A percentile compares a stretch with the other conserved stretches of the same genome.
Evolutionary conservation across 2,329 filamentous ascomycete genomes (phyloP).

Genomic region (Magnaporthiopsis poae): DNA sequence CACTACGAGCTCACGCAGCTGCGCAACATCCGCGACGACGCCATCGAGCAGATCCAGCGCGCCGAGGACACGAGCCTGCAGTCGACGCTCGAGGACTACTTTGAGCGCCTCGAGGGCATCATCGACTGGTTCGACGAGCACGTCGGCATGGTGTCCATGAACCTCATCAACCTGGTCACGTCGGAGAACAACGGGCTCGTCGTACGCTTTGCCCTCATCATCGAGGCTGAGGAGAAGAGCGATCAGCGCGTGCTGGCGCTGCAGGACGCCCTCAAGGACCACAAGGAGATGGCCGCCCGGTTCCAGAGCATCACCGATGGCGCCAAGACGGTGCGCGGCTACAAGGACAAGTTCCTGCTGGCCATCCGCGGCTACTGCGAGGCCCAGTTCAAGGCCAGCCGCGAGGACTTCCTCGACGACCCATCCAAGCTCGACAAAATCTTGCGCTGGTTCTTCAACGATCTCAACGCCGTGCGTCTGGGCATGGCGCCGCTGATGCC

Average conservation of each 20-base stretch:
- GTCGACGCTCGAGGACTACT: constrained; percentile 80
- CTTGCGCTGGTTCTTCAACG: constrained; percentile 95
- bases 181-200: constrained; percentile 81
- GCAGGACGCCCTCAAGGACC: constrained; percentile 89
- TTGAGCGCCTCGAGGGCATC: constrained; percentile 72
- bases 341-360: constrained; percentile 89
- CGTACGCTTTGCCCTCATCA: constrained; percentile 80
- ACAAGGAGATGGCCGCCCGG: constrained; percentile 83
- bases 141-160: constrained; percentile 77
- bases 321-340: constrained; percentile 82
- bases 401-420: constrained; percentile 71
- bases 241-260: constrained; percentile 83
- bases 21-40: constrained; percentile 88
- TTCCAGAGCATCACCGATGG: constrained; percentile 94
- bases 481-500: constrained; percentile 89
- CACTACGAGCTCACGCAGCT: constrained; percentile 89
- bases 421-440: constrained; percentile 75
- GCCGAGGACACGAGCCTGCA: constrained; percentile 65
- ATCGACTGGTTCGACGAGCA: constrained; percentile 96
- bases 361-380: constrained; percentile 66
- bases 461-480: constrained; percentile 85
- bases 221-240: constrained; percentile 93
- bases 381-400: constrained; percentile 61
- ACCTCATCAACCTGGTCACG: constrained; percentile 77
- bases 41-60: constrained; percentile 86